These are phyloP conservation scores for Vachellia collinsii DNA, from an alignment of 306 rosid genomes.

Conservation along the genomic window DNA sequence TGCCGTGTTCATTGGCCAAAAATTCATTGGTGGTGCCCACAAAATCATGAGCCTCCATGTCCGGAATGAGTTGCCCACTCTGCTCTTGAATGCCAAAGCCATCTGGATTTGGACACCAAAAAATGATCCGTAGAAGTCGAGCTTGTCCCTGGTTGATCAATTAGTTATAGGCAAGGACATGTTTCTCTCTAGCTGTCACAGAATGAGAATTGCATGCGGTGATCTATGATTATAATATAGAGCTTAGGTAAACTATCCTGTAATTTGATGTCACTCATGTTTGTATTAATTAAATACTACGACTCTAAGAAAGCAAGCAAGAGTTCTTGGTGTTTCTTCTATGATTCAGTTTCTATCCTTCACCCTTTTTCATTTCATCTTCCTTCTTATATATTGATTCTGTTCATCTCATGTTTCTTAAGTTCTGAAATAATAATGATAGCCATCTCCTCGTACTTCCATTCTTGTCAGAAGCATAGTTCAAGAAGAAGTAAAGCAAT, in stretches of 20 bases:
- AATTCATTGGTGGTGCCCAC: constrained; percentile 62
- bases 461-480: neutral
- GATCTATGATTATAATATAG: neutral
- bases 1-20: neutral
- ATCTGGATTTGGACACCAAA: constrained; percentile 46
- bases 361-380: no score
- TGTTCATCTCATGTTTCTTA: neutral
- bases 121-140: neutral
- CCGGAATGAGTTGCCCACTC: constrained; percentile 55
- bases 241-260: neutral
- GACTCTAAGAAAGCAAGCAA: neutral
- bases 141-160: neutral
- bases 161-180: neutral
- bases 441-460: neutral
- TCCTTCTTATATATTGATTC: neutral
- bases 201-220: neutral
- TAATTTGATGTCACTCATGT: neutral
- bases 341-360: no score
- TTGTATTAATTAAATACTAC: neutral
- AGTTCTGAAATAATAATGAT: neutral
- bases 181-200: neutral
- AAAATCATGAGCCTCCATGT: constrained; percentile 65
- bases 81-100: constrained; percentile 64
- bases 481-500: neutral
- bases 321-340: neutral